Conservation (phyloP, 148 eudicot species). For the Beta vulgaris region DNA sequence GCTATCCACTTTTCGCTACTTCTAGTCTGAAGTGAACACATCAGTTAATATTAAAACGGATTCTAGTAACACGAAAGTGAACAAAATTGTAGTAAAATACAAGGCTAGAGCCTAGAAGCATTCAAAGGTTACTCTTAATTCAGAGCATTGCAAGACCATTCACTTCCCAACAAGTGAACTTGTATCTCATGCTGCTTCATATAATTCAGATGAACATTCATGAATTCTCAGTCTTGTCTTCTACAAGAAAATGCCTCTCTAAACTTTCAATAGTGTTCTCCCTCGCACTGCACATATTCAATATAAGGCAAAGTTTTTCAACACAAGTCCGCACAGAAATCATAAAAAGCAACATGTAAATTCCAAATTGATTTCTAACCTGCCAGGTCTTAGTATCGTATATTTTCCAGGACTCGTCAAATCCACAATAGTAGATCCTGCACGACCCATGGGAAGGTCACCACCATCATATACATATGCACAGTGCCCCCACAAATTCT, state of each 20-base stretch:
- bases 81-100: neutral
- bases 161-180: neutral
- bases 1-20: neutral
- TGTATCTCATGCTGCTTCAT: neutral
- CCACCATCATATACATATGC: conserved; percentile 79
- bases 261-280: conserved; percentile 73
- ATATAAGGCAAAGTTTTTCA: neutral
- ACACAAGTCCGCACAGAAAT: neutral
- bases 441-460: conserved; percentile 78
- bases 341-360: neutral
- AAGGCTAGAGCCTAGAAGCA: neutral
- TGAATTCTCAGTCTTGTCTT: conserved; percentile 26
- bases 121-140: conserved; percentile 1
- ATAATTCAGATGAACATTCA: neutral
- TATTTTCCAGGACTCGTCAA: conserved; percentile 60
- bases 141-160: neutral
- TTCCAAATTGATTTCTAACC: conserved; percentile 41
- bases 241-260: conserved; percentile 46
- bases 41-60: neutral
- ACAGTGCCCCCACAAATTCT: conserved; percentile 78
- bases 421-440: conserved; percentile 89
- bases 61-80: neutral
- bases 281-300: conserved; percentile 54
- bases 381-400: conserved; percentile 78
- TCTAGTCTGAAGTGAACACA: neutral